Percentiles rank a stretch among this genome's conserved stretches.
Evolutionary conservation across 257 asterid genomes (phyloP).

Genomic region (Avicennia marina): DNA sequence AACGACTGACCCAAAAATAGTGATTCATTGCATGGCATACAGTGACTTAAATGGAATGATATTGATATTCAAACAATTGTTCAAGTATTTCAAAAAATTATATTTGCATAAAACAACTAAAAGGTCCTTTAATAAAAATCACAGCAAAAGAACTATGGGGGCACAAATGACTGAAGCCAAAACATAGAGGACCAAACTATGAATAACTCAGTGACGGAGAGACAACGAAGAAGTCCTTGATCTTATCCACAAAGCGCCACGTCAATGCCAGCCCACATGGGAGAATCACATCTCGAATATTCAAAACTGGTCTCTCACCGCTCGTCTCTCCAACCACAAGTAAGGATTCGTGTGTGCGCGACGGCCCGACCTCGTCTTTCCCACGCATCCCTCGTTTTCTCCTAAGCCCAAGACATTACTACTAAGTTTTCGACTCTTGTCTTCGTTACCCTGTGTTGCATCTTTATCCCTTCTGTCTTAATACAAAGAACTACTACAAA

Average conservation of each 20-base stretch:
- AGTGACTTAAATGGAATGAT: too few relatives aligned
- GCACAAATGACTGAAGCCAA: too few relatives aligned
- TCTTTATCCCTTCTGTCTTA: background rate
- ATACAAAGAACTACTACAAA: background rate
- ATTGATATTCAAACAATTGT: too few relatives aligned
- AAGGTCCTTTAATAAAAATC: too few relatives aligned
- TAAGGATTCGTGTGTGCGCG: slow-evolving; percentile 43
- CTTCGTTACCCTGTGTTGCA: background rate
- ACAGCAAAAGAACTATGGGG: too few relatives aligned
- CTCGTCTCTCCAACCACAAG: slow-evolving; percentile 3
- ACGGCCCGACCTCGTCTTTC: slow-evolving; percentile 50
- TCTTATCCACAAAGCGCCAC: slow-evolving; percentile 31
- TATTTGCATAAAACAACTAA: too few relatives aligned
- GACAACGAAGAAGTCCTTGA: slow-evolving; percentile 7
- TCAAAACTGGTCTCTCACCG: slow-evolving; percentile 13
- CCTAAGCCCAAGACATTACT: background rate
- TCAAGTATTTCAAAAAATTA: too few relatives aligned
- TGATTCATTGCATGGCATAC: too few relatives aligned
- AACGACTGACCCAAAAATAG: too few relatives aligned
- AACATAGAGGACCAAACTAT: too few relatives aligned
- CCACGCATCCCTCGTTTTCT: slow-evolving; percentile 5
- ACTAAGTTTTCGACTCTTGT: background rate
- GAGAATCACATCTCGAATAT: slow-evolving; percentile 32
- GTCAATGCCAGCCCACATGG: slow-evolving; percentile 32
- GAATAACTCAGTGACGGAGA: background rate